Evolutionary conservation across 1,284 basidiomycete species (phyloP).

Genomic region (Tremellales sp.): DNA sequence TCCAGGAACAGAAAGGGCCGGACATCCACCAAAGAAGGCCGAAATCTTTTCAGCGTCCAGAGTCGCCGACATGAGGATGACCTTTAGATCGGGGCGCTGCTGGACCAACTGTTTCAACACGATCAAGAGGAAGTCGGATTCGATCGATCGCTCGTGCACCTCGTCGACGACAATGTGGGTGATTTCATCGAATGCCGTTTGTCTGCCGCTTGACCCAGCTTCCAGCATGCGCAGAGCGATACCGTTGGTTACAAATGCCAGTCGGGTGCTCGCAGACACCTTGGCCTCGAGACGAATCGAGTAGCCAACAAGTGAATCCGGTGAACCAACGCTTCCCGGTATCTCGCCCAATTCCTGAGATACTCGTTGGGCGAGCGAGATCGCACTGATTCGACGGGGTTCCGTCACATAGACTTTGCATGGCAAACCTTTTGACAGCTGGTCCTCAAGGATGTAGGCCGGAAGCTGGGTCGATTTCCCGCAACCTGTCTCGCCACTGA

Average conservation of each 20-base stretch:
- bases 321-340: slow-evolving; percentile 72
- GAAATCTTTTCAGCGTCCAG: slow-evolving; percentile 93
- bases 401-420: slow-evolving; percentile 97
- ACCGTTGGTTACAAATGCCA: slow-evolving; percentile 88
- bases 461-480: slow-evolving; percentile 98
- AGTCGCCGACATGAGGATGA: slow-evolving; percentile 97
- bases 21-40: slow-evolving; percentile 86
- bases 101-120: slow-evolving; percentile 84
- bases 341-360: slow-evolving; percentile 89
- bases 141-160: slow-evolving; percentile 90
- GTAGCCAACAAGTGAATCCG: slow-evolving; percentile 83
- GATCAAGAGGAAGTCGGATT: slow-evolving; percentile 95
- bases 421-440: slow-evolving; percentile 70
- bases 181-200: slow-evolving; percentile 84
- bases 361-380: slow-evolving; percentile 93
- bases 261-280: slow-evolving; percentile 70
- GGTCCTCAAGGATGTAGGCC: slow-evolving; percentile 88
- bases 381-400: slow-evolving; percentile 92
- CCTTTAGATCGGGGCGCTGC: slow-evolving; percentile 76
- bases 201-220: slow-evolving; percentile 55
- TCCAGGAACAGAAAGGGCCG: slow-evolving; percentile 83
- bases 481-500: slow-evolving; percentile 97
- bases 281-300: slow-evolving; percentile 92
- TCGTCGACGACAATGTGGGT: slow-evolving; percentile 54
- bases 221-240: slow-evolving; percentile 97